These are phyloP conservation scores for Microbotryum scabiosae DNA, from an alignment of 1,284 basidiomycete genomes.

Conservation along the genomic window DNA sequence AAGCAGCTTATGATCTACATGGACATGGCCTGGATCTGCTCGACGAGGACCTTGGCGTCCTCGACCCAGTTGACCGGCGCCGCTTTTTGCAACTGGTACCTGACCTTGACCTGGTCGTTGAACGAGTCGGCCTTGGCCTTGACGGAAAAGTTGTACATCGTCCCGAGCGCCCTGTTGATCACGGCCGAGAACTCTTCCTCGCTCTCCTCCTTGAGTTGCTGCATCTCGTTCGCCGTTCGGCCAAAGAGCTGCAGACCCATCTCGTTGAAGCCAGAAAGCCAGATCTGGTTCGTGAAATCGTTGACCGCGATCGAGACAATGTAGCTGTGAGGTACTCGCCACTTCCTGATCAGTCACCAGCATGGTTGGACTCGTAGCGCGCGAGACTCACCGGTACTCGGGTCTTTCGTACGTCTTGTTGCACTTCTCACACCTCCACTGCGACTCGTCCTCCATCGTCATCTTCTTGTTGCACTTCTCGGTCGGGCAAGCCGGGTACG, in stretches of 20 bases:
- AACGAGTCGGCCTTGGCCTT: slow-evolving; percentile 80
- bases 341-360: too few species aligned
- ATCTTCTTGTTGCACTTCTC: slow-evolving; percentile 89
- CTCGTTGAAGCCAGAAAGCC: slow-evolving; percentile 96
- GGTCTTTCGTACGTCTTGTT: slow-evolving; percentile 63
- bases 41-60: slow-evolving; percentile 48
- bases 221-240: slow-evolving; percentile 69
- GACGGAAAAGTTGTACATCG: slow-evolving; percentile 73
- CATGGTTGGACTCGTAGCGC: neutral
- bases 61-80: slow-evolving; percentile 59
- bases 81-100: slow-evolving; percentile 69
- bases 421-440: slow-evolving; percentile 93
- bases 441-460: slow-evolving; percentile 52
- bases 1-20: neutral
- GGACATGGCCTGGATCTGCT: neutral
- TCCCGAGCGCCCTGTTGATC: slow-evolving; percentile 59
- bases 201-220: slow-evolving; percentile 61
- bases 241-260: slow-evolving; percentile 70
- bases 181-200: slow-evolving; percentile 56
- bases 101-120: slow-evolving; percentile 60
- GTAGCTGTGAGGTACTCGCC: slow-evolving; percentile 52
- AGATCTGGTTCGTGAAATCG: slow-evolving; percentile 79
- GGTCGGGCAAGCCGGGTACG: slow-evolving; percentile 82
- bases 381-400: slow-evolving; percentile 60
- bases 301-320: slow-evolving; percentile 80